Conservation (phyloP, 305 asterid genomes). For the Stenogyne calaminthoides region DNA sequence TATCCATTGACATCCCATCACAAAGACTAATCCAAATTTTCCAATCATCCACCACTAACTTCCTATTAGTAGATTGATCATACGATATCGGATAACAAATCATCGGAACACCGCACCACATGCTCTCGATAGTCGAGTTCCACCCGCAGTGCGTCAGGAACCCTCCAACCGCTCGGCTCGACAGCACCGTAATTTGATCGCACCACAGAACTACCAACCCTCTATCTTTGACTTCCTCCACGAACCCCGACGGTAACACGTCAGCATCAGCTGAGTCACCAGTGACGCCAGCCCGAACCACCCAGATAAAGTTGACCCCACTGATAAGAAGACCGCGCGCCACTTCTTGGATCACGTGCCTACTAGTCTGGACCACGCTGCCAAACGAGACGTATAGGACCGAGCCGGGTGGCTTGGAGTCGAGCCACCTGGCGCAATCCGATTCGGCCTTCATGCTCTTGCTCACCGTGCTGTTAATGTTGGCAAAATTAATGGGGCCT, state of each 20-base stretch:
- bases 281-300: constrained; percentile 43
- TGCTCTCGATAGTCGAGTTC: constrained; percentile 59
- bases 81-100: constrained; percentile 48
- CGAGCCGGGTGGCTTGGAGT: constrained; percentile 43
- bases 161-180: constrained; percentile 47
- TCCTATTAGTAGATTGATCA: constrained; percentile 60
- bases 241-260: constrained; percentile 44
- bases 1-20: constrained; percentile 32
- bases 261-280: constrained; percentile 4
- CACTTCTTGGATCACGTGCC: constrained; percentile 44
- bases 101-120: constrained; percentile 59
- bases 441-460: constrained; percentile 48
- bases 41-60: constrained; percentile 66
- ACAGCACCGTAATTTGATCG: constrained; percentile 48
- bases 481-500: background rate
- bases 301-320: constrained; percentile 58
- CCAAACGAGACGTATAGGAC: constrained; percentile 71
- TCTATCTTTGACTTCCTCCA: constrained; percentile 23
- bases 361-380: constrained; percentile 47
- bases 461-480: constrained; percentile 3
- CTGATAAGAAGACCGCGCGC: constrained; percentile 59
- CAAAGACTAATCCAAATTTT: constrained; percentile 50
- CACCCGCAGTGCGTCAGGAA: constrained; percentile 72
- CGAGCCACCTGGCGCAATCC: constrained; percentile 59
- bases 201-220: constrained; percentile 60